Evolutionary conservation across 768 basidiomycete genomes (phyloP), one percentile per base, ranked within the genome.

Genomic region (Pholiota conissans): DNA sequence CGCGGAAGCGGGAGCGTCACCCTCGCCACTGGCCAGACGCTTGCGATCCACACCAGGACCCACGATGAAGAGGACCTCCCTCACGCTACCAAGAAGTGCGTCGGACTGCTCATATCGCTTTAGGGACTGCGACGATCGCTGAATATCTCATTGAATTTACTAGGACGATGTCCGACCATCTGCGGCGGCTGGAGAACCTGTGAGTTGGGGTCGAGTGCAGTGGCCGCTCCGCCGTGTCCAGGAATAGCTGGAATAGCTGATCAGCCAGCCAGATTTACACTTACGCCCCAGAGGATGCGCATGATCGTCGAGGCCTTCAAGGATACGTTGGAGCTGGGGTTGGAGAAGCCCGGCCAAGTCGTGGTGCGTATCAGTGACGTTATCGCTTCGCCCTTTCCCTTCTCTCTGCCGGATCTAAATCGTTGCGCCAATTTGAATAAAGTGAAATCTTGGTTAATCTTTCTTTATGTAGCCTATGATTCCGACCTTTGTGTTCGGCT

Each of bases 281-380:
- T 95, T 63, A 94, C 91, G 7, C 91, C 93, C 14, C 93, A 93
- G 71, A 75, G 93, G 57, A 95, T 95, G 94, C 82, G 93, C 48
- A 96, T 95, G 85, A 97, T 98, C 67, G 94, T 95, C 24, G 93
- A 97, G 69, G 91, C 95, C 0, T 95, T 99, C 79, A 87, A 93
- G 69, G 95, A 98, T 47, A 86, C 91, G 1, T 82, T 99, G 26
- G 95, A 97, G 66, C 73, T 83, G 24, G 97, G 97, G 13, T 76
- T 99, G 49, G 77, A 89, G 63, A 89, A 95, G 73, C 80, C 82
- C 24, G 83, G 85, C 20, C 91, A 98, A 76, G 79, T 90, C 34
- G 95, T 98, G 73, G 96, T 96, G 71, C 65, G 94, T 85, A 54
- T 55, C 39, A n/a, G 26, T 34, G 39, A 49, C 48, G 40, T 48